Evolutionary conservation across 2,329 filamentous ascomycete genomes (phyloP), one percentile per base, ranked within the genome.

Genomic region (Botrytis galanthina): DNA sequence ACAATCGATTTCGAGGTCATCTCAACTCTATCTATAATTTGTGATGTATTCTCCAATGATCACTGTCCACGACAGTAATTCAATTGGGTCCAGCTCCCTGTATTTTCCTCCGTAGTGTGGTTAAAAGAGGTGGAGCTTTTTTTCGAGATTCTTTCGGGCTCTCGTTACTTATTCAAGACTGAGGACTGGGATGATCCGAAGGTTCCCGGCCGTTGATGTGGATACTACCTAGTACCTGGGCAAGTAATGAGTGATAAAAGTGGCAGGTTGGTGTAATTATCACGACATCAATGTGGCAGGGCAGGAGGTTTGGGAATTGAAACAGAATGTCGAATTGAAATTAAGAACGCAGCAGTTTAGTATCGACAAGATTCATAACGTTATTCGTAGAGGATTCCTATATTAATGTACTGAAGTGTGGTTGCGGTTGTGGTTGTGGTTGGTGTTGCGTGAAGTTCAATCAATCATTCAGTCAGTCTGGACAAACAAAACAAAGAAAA

Each of bases 1-100:
- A 75, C 59, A 32, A 73, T 35, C n/a, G 73, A 67, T 72, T 77
- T 78, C 67, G 78, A 76, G 57, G 46, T 67, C 78, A 79, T 79
- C 70, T 67, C 70, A 67, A 35, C 73, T 73, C 68, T 63, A 69
- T 22, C 68, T 66, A 69, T 35, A 35, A 54, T 60, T 8, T 51
- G 54, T 39, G 32, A 57, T 66, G 44, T 61, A 32, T 37, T 69
- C 35, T 72, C 70, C 70, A 72, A 72, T 72, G 51, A 72, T 54
- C 48, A 44, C 71, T 66, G 59, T 8, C n/a, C 59, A 64, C 57
- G 70, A 64, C 57, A 71, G 70, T 44, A 71, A 63, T 71, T 71
- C 69, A 51, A 71, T 71, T 71, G 54, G 69, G 16, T 37, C n/a
- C 54, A 44, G 35, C 42, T 71, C 48, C 70, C 70, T 57, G 59